Evolutionary conservation across 345 rosid species (phyloP).

Genomic region (Hevea brasiliensis): DNA sequence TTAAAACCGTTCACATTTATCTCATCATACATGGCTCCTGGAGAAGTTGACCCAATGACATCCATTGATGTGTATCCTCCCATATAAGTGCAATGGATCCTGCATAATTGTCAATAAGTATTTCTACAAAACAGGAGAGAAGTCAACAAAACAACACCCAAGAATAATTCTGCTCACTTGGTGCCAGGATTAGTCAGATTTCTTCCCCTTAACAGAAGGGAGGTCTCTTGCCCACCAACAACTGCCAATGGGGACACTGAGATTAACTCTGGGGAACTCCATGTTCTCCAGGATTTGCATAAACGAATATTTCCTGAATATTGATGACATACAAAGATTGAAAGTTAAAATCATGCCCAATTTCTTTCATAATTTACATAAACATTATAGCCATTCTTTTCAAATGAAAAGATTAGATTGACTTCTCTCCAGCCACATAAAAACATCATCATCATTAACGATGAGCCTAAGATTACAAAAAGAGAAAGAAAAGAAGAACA

Average conservation of each 20-base stretch:
- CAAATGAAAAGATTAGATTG: not conserved
- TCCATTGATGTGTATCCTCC: conserved; percentile 67
- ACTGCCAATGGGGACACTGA: conserved; percentile 80
- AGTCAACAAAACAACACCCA: conserved; percentile 1
- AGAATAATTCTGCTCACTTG: conserved; percentile 45
- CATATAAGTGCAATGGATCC: conserved; percentile 61
- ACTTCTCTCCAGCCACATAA: not conserved
- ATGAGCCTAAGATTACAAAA: not conserved
- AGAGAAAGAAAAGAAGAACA: not conserved
- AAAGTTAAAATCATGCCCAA: not conserved
- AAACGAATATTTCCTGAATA: conserved; percentile 62
- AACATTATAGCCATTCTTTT: not conserved
- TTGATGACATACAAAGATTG: conserved; percentile 10
- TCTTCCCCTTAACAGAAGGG: conserved; percentile 71
- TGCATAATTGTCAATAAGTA: conserved; percentile 25
- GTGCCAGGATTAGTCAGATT: conserved; percentile 64
- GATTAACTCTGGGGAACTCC: conserved; percentile 81
- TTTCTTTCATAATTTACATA: not conserved
- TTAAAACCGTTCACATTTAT: conserved; percentile 50
- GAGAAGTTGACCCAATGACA: conserved; percentile 34
- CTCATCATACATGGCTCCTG: conserved; percentile 49
- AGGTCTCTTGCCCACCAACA: conserved; percentile 65
- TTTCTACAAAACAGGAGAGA: conserved; percentile 1
- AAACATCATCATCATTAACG: not conserved
- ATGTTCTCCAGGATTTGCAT: conserved; percentile 71